These are phyloP conservation scores for Trichoderma atroviride DNA, from an alignment of 2,329 filamentous ascomycete genomes.

Conservation along the genomic window DNA sequence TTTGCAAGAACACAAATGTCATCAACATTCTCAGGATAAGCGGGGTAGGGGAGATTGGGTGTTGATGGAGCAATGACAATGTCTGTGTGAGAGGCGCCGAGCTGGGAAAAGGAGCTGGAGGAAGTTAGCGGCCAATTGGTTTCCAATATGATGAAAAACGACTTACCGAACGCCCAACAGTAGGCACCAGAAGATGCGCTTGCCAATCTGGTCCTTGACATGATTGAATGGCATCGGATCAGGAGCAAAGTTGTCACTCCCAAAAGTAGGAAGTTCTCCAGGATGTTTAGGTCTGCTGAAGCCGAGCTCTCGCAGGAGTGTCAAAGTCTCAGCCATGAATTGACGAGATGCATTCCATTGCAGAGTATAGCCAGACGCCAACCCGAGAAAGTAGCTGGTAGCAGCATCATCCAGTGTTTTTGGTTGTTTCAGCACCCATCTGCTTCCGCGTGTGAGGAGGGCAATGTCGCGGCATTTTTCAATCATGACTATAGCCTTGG, in stretches of 20 bases:
- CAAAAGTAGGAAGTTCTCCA: constrained; percentile 45
- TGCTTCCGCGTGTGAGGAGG: constrained; percentile 64
- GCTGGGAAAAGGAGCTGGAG: constrained; percentile 71
- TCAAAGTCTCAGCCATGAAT: constrained; percentile 73
- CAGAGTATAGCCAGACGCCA: constrained; percentile 68
- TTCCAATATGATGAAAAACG: background rate
- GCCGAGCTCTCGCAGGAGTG: constrained; percentile 68
- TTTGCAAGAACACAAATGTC: constrained; percentile 77
- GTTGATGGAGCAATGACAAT: constrained; percentile 77
- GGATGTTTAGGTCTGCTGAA: constrained; percentile 59
- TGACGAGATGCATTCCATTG: constrained; percentile 68
- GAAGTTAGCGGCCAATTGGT: background rate
- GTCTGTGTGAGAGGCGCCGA: constrained; percentile 72
- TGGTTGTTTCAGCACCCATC: constrained; percentile 50
- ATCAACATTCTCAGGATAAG: constrained; percentile 79
- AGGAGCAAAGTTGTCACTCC: constrained; percentile 43
- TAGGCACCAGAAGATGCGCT: constrained; percentile 83
- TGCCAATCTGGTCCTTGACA: constrained; percentile 72
- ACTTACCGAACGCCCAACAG: constrained; percentile 70
- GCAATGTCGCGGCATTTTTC: constrained; percentile 72
- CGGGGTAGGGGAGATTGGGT: constrained; percentile 73
- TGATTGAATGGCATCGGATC: constrained; percentile 62
- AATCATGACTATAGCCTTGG: constrained; percentile 69
- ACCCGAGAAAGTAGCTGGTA: constrained; percentile 74
- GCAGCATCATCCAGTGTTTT: constrained; percentile 60